A percentile compares a stretch with the other conserved stretches of the same genome.
These are phyloP conservation scores for Naganishia sp. DNA, from an alignment of 1,284 basidiomycete genomes.

Conservation along the genomic window DNA sequence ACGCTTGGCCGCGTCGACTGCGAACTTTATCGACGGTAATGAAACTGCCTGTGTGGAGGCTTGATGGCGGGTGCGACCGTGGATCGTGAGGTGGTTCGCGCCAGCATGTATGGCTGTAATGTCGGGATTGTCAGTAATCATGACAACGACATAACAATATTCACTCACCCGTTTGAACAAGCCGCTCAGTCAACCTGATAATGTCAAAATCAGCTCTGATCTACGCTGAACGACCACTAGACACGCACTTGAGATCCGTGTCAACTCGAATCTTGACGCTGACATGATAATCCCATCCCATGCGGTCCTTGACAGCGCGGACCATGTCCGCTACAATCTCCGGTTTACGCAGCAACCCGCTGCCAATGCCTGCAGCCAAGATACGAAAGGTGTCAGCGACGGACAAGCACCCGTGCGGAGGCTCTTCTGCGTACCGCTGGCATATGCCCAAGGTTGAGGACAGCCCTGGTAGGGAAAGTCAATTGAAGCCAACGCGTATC, in stretches of 20 bases:
- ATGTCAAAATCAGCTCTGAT: not conserved
- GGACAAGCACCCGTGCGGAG: not conserved
- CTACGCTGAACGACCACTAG: not conserved
- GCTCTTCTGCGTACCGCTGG: slow-evolving; percentile 7
- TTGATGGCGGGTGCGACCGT: slow-evolving; percentile 62
- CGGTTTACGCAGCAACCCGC: slow-evolving; percentile 61
- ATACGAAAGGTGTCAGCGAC: slow-evolving; percentile 31
- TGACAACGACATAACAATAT: not conserved
- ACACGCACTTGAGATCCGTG: slow-evolving; percentile 54
- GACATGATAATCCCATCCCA: slow-evolving; percentile 61
- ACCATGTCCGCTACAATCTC: slow-evolving; percentile 62
- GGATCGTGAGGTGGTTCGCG: slow-evolving; percentile 58
- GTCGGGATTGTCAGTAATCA: not conserved
- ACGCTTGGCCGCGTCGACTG: slow-evolving; percentile 58
- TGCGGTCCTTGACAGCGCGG: slow-evolving; percentile 57
- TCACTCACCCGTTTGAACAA: slow-evolving; percentile 55
- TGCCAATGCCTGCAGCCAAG: slow-evolving; percentile 58
- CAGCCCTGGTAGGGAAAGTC: slow-evolving; percentile 47
- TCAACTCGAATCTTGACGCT: slow-evolving; percentile 64
- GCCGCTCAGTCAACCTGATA: slow-evolving; percentile 56
- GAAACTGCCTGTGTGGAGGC: slow-evolving; percentile 59
- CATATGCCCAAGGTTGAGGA: slow-evolving; percentile 60
- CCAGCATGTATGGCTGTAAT: slow-evolving; percentile 44
- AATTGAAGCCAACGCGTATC: not conserved
- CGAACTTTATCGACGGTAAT: slow-evolving; percentile 59